Evolutionary conservation across 1,284 basidiomycete species (phyloP).

Genomic region (Ceratobasidium sp.): DNA sequence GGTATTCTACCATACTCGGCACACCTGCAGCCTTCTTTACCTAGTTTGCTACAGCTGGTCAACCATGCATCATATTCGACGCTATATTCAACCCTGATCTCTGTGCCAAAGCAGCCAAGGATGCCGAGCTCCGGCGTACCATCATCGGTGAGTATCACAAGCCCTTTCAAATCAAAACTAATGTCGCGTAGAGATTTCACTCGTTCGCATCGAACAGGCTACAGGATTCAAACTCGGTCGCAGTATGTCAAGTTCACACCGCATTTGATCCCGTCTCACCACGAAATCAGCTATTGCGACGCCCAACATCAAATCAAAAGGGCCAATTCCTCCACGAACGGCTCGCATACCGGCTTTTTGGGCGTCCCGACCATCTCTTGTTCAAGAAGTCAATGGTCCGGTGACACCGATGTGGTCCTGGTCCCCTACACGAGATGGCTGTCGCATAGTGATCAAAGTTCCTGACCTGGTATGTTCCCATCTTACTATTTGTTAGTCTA

Average conservation of each 20-base stretch:
- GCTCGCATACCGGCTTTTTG: conserved; percentile 41
- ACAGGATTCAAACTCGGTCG: conserved; percentile 42
- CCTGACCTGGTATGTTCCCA: conserved; percentile 21
- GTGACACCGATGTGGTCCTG: conserved; percentile 23
- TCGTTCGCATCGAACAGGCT: conserved; percentile 40
- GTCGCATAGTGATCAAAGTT: conserved; percentile 28
- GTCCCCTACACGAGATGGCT: conserved; percentile 32
- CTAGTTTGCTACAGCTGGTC: conserved; percentile 60
- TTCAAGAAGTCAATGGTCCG: conserved; percentile 35
- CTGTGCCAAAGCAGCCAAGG: conserved; percentile 63
- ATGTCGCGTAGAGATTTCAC: conserved; percentile 39
- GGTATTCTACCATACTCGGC: conserved; percentile 53
- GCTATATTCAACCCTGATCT: conserved; percentile 66
- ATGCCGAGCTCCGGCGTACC: conserved; percentile 70
- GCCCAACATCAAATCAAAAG: conserved; percentile 44
- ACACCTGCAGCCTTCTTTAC: conserved; percentile 24
- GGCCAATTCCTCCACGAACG: conserved; percentile 38
- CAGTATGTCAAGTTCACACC: conserved; percentile 32
- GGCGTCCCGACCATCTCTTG: conserved; percentile 17
- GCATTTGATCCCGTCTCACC: conserved; percentile 23
- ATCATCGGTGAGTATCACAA: conserved; percentile 62
- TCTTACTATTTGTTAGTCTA: not conserved
- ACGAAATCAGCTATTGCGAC: conserved; percentile 39
- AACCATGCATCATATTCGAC: conserved; percentile 71
- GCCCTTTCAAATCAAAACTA: not conserved